Conservation (phyloP, 208 protist genomes). For the Acanthamoeba castellanii region DNA sequence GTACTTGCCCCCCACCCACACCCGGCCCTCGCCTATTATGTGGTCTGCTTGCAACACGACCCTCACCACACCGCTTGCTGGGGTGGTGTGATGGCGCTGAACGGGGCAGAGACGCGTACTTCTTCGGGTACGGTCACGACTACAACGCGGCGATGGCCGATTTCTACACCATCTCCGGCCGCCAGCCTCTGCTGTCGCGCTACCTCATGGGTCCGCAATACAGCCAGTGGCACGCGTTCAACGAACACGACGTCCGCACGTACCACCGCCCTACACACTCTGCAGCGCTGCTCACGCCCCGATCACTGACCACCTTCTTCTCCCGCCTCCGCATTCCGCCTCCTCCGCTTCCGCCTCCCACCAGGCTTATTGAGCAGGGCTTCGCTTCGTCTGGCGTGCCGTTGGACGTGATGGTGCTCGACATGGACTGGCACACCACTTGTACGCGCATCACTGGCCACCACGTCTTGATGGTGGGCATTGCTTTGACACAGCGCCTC, state of each 20-base stretch:
- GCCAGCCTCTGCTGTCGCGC: slow-evolving; percentile 6
- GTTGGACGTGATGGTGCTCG: slow-evolving; percentile 45
- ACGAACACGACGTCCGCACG: slow-evolving; percentile 42
- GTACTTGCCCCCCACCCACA: not conserved
- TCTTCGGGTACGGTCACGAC: slow-evolving; percentile 40
- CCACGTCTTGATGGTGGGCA: no score
- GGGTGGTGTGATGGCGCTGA: not conserved
- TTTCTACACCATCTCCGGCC: slow-evolving; percentile 35
- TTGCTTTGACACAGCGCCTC: no score
- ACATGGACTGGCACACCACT: slow-evolving; percentile 66
- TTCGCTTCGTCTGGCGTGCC: slow-evolving; percentile 32
- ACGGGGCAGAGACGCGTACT: not conserved
- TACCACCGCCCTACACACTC: not conserved
- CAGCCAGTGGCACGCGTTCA: slow-evolving; percentile 56
- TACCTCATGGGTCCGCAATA: slow-evolving; percentile 50
- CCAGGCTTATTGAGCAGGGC: slow-evolving; percentile 20
- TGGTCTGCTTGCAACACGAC: not conserved
- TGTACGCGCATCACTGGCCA: not conserved
- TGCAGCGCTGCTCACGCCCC: not conserved
- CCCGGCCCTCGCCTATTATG: not conserved
- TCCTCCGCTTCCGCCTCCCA: not conserved
- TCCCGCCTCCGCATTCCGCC: not conserved
- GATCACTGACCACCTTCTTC: not conserved
- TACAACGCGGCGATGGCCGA: slow-evolving; percentile 46
- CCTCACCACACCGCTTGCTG: not conserved